Conservation (phyloP, 2,329 filamentous ascomycete genomes). For the Alternaria infectoria region DNA sequence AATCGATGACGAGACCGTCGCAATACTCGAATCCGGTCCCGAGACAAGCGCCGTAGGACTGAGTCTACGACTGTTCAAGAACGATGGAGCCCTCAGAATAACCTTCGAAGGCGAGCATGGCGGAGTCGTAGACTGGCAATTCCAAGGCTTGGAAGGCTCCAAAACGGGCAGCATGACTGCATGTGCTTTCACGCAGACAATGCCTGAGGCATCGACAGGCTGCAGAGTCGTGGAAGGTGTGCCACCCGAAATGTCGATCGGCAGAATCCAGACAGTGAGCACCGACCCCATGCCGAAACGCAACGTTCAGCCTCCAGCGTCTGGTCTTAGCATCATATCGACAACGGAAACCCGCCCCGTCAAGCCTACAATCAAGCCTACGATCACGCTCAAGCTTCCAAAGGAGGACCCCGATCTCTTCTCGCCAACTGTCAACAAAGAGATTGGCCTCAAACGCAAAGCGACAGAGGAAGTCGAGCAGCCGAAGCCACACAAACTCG, state of each 20-base stretch:
- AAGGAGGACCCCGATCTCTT: too few relatives aligned
- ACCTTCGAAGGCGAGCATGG: neutral
- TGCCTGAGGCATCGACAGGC: neutral
- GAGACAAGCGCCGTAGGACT: neutral
- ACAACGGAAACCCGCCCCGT: neutral
- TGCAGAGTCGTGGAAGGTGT: rapidly evolving
- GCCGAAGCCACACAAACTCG: neutral
- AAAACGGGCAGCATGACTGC: neutral
- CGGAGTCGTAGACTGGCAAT: neutral
- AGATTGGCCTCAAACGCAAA: neutral
- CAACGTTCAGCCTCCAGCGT: neutral
- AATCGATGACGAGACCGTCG: neutral
- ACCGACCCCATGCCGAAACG: neutral
- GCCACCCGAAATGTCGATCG: neutral
- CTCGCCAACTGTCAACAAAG: too few relatives aligned
- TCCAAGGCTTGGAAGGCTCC: neutral
- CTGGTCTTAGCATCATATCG: neutral
- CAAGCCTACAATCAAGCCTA: neutral
- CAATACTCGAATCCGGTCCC: rapidly evolving
- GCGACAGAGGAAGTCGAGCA: neutral
- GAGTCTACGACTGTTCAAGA: neutral
- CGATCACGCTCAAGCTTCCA: too few relatives aligned
- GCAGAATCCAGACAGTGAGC: neutral
- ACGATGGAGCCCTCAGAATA: neutral
- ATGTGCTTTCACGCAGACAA: neutral